Evolutionary conservation across 75 land plant species (phyloP).

Genomic region (Selaginella moellendorffii): DNA sequence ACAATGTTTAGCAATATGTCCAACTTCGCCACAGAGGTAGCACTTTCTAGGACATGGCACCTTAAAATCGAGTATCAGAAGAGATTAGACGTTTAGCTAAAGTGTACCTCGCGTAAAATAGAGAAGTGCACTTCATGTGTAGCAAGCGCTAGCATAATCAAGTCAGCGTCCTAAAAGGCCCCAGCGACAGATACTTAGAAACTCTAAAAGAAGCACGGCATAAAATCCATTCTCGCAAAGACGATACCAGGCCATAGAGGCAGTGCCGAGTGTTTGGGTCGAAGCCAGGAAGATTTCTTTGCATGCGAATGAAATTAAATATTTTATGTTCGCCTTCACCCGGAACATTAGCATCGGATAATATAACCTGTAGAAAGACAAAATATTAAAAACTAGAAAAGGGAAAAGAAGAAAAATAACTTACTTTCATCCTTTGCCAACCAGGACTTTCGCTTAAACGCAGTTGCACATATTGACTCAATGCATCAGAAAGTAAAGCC

Average conservation of each 20-base stretch:
- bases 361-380: neutral
- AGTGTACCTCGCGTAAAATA: neutral
- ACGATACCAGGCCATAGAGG: neutral
- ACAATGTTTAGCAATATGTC: neutral
- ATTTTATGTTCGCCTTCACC: neutral
- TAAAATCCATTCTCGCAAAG: too few relatives aligned
- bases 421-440: constrained; percentile 63
- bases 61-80: neutral
- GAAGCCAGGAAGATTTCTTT: neutral
- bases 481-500: constrained; percentile 71
- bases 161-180: neutral
- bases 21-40: neutral
- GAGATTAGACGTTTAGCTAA: neutral
- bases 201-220: too few relatives aligned
- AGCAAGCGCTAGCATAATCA: neutral
- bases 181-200: neutral
- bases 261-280: neutral
- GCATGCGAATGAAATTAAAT: neutral
- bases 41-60: too few relatives aligned
- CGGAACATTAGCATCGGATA: neutral
- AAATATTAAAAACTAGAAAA: neutral
- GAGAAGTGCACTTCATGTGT: neutral
- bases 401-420: neutral
- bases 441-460: constrained; percentile 57
- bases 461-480: constrained; percentile 66